Percentiles rank a stretch among this genome's conserved stretches.
These are phyloP conservation scores for Gynandropsis gynandra DNA, from an alignment of 345 rosid genomes.

Conservation along the genomic window DNA sequence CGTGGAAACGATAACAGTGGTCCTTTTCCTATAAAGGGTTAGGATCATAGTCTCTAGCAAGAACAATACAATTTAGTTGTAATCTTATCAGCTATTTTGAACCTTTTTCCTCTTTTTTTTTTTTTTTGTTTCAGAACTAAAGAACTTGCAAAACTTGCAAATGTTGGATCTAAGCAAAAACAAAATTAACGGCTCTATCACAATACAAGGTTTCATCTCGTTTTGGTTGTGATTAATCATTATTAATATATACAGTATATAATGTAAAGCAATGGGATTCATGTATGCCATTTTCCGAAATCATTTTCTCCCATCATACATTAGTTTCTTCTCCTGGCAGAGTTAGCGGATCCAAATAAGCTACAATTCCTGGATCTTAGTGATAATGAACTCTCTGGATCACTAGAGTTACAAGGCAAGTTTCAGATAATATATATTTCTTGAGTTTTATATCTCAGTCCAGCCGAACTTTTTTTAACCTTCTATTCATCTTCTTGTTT, in stretches of 20 bases:
- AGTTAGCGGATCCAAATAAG: not conserved
- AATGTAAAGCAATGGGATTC: too few relatives aligned
- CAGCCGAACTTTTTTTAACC: not conserved
- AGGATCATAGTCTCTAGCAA: not conserved
- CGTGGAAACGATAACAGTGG: not conserved
- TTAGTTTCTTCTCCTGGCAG: too few relatives aligned
- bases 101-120: not conserved
- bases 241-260: too few relatives aligned
- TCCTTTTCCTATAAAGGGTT: not conserved
- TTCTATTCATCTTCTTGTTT: not conserved
- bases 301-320: too few relatives aligned
- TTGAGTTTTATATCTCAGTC: not conserved
- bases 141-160: constrained; percentile 15
- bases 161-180: constrained; percentile 6
- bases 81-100: not conserved
- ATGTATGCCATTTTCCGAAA: too few relatives aligned
- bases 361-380: constrained; percentile 14
- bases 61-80: not conserved
- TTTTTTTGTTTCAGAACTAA: not conserved
- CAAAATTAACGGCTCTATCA: constrained; percentile 4
- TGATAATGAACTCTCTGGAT: not conserved
- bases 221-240: too few relatives aligned
- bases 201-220: too few relatives aligned
- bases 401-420: constrained; percentile 12
- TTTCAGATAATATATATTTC: not conserved